Evolutionary conservation across 345 rosid species (phyloP), one percentile per base, ranked within the genome.

Genomic region (Ceriops tagal): DNA sequence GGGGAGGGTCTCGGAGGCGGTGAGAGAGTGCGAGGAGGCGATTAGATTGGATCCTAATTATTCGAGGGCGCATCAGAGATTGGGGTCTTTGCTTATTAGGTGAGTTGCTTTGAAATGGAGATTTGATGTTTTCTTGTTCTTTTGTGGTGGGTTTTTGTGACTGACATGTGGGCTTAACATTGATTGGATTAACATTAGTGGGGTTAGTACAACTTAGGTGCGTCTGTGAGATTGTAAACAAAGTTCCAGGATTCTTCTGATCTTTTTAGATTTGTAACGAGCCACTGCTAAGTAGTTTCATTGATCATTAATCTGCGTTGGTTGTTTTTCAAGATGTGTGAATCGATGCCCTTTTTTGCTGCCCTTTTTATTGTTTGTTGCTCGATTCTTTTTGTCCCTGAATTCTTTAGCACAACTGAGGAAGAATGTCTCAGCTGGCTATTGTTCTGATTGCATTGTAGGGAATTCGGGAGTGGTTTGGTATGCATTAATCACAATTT

Each of bases 1-100:
- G 58, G 89, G 86, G 20, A 79, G 86, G 77, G 39, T 96, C 61
- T 87, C 71, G 0, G 97, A 92, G 75, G 99, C 99, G 0, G 85
- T 96, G 56, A 79, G 62, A 70, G 99, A 89, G 58, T 90, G 98
- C 63, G 95, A 89, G 65, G 86, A 81, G 73, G 97, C 99, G 2
- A 83, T 96, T 53, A 86, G 64, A 61, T 71, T 96, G 88, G 92
- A 96, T 79, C 96, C 96, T 22, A 80, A 73, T 46, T 87, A 82
- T 76, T 71, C 77, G 75, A 90, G 95, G 72, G 98, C 98, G 69
- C 98, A 92, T 76, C 96, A 86, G 71, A 85, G 99, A 61, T 80
- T 96, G 80, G 95, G 82, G 15, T 74, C 89, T 32, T 81, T 96
- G 83, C 76, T 90, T 69, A 71, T 90, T 67, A 92, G 99, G 99